These are phyloP conservation scores for Cercospora sp. DNA, from an alignment of 2,329 filamentous ascomycete species.

Conservation along the genomic window DNA sequence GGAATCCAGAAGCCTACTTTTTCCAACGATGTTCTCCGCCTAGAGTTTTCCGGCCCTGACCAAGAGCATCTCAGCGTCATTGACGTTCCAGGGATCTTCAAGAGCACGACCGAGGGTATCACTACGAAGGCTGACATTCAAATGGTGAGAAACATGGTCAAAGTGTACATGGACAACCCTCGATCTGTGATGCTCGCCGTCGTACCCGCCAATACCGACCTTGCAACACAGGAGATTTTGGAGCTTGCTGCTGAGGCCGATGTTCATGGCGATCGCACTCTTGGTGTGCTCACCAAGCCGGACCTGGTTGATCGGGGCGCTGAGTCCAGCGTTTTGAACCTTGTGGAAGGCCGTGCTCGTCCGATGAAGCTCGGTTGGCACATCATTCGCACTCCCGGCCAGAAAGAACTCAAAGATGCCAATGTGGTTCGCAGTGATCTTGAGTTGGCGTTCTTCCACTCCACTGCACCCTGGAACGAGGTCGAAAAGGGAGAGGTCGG, in stretches of 20 bases:
- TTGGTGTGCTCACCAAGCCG: constrained; percentile 44
- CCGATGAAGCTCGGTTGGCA: constrained; percentile 38
- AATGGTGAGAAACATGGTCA: constrained; percentile 44
- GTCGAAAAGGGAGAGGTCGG: constrained; percentile 45
- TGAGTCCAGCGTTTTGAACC: constrained; percentile 23
- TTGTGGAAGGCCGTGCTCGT: constrained; percentile 32
- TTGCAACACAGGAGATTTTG: constrained; percentile 51
- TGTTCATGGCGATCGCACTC: constrained; percentile 35
- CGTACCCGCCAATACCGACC: constrained; percentile 47
- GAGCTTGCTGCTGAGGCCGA: constrained; percentile 43
- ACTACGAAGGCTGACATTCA: constrained; percentile 43
- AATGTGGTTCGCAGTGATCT: constrained; percentile 19
- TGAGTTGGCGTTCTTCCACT: constrained; percentile 42
- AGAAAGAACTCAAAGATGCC: constrained; percentile 29
- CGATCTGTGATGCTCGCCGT: constrained; percentile 48
- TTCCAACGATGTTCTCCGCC: constrained; percentile 34
- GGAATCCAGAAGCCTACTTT: constrained; percentile 25
- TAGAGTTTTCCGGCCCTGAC: constrained; percentile 34
- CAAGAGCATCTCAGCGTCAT: constrained; percentile 36
- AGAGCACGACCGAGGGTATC: constrained; percentile 36
- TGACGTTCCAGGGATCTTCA: constrained; percentile 39
- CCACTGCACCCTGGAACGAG: constrained; percentile 40
- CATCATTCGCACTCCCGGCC: constrained; percentile 37
- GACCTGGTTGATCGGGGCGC: constrained; percentile 24
- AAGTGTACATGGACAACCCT: constrained; percentile 43